Evolutionary conservation across 805 yeast species (phyloP), one percentile per base, ranked within the genome.

Genomic region (Geotrichum ghanense): DNA sequence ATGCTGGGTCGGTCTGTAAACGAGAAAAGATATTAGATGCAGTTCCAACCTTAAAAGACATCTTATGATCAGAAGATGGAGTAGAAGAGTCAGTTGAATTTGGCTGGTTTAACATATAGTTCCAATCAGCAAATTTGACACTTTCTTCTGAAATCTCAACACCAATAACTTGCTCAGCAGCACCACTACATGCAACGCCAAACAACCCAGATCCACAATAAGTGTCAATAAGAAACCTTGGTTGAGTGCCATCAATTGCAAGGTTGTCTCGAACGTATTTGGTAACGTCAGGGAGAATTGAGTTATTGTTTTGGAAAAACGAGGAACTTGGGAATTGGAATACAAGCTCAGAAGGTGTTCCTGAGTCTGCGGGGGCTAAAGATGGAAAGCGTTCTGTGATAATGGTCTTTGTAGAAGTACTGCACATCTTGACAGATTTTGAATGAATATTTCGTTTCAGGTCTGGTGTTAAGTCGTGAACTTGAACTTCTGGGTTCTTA

Each of bases 181-280:
- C 81, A 20, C 73, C 65, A 23, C 92, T 81, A 56, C 95, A 82
- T 6, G 96, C 79, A 48, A 92, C 81, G 51, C 94, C 83, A 65
- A 92, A 92, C 40, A 92, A 69, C 0, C 98, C 98, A 2, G 95
- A 84, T 1, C 97, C 97, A 71, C 97, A 89, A 67, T 89, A 89
- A 0, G 97, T 95, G 63, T 89, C 97, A 22, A 89, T 95, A 43
- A 89, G 67, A 59, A 79, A 87, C 56, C 77, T 75, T 24, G 79
- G 78, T 3, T 62, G 55, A 64, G 22, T 42, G 14, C 57, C 59
- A 1, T 66, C 65, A n/a, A 54, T 56, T 9, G 71, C 65, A 27
- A 77, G 64, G 57, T 86, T 85, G 6, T 78, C 72, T 50, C 81
- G 76, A 16, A 92, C 98, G 60, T 86, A 89, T 37, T 71, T 70